Base-by-base conservation (phyloP, 495 filamentous ascomycete species). In the Aspergillus sparsus region DNA sequence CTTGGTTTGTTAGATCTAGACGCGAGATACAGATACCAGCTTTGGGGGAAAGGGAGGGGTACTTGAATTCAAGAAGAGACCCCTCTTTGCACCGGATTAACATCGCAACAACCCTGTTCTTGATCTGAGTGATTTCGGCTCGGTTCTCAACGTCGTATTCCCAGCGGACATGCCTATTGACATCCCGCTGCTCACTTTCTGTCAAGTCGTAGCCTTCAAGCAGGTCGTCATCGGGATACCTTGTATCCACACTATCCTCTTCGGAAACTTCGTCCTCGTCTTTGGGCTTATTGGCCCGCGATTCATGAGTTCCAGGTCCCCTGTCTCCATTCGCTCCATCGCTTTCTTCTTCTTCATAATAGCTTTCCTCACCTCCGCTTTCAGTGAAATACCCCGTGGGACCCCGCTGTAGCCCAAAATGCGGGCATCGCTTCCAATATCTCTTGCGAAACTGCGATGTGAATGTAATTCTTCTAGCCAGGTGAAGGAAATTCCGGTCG, bases 161-260 rank as follows among this genome's bases (percentile, higher is more conserved):
- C 42, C 42, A 46, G 37, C 3, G 37, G n/a, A 41, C 8, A 7
- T 41, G 8, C 15, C 15, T 13, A 12, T 16, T 13, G 11, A n/a
- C 15, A 46, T 46, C 42, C 13, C 6, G 42, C 12, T n/a, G 42
- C 42, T 46, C 42, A 16, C 15, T 16, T 8, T 13, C 13, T 16
- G 11, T 16, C 42, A 46, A 12, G 15, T 16, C 7, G 12, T n/a
- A 16, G 11, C 12, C 42, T 5, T 46, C 42, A 12, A 46, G 42
- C 0, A 46, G 42, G 15, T 46, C 12, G 13, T 46, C 58, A 49
- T n/a, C 65, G 3, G 51, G 62, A 27, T 61, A 27, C 21, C 21
- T 27, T 27, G 21, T 1, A 3, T 27, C 3, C 21, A 27, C 21
- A 27, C 21, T 27, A 27, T 27, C 21, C 1, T 27, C 21, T 27